phyloP scores from a whole-genome alignment of 495 filamentous ascomycete species.

The Penicillium silybi region DNA sequence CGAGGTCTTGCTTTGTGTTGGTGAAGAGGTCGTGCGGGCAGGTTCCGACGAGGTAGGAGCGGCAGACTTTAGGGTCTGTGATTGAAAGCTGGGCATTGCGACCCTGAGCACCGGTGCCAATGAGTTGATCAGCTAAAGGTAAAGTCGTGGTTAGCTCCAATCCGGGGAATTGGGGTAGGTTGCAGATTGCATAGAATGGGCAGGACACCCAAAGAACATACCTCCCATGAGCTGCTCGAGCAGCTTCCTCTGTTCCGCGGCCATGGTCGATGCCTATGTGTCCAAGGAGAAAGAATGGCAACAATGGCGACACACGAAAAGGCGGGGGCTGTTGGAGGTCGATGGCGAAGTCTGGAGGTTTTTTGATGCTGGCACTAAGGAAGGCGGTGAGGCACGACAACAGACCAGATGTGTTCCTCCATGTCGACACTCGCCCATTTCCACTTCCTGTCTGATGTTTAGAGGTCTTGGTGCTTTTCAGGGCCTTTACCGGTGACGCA shows the following conservation, averaged over 20 bases:
- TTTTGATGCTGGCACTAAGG: slow-evolving; percentile 24
- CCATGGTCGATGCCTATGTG: slow-evolving; percentile 54
- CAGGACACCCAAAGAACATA: slow-evolving; percentile 18
- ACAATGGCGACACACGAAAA: slow-evolving; percentile 3
- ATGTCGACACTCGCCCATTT: not conserved
- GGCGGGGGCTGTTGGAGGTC: slow-evolving; percentile 5
- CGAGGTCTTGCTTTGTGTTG: slow-evolving; percentile 97
- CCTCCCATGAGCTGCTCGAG: slow-evolving; percentile 76
- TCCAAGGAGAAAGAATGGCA: slow-evolving; percentile 3
- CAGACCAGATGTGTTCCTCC: slow-evolving; percentile 15
- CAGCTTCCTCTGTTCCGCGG: slow-evolving; percentile 92
- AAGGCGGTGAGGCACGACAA: slow-evolving; percentile 26
- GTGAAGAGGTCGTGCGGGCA: slow-evolving; percentile 99
- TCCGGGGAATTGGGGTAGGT: slow-evolving; percentile 7
- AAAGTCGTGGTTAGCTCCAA: slow-evolving; percentile 32
- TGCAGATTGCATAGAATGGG: not conserved
- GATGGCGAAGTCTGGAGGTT: slow-evolving; percentile 15
- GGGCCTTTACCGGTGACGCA: slow-evolving; percentile 1
- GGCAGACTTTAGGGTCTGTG: slow-evolving; percentile 91
- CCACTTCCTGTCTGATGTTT: slow-evolving; percentile 3
- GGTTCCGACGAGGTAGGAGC: slow-evolving; percentile 87
- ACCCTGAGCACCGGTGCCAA: slow-evolving; percentile 67
- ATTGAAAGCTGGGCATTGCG: slow-evolving; percentile 77
- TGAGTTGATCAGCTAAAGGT: slow-evolving; percentile 65
- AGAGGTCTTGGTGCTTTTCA: slow-evolving; percentile 1